A percentile compares a stretch with the other conserved stretches of the same genome.
Evolutionary conservation across 257 asterid genomes (phyloP).

Genomic region (Paulownia fortunei): DNA sequence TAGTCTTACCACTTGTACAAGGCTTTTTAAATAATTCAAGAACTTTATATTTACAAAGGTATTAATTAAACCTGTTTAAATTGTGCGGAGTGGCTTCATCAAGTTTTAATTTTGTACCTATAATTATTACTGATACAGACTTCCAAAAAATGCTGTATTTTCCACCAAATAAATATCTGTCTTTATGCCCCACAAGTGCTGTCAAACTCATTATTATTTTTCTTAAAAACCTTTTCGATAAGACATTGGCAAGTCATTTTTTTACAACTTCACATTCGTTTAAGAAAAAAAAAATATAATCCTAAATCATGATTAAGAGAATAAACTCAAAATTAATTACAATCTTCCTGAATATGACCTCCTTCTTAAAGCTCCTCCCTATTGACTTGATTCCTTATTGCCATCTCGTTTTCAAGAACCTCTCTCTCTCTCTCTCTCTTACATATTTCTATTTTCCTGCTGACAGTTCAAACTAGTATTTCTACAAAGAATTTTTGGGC

Average conservation of each 20-base stretch:
- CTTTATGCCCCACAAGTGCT: conserved; percentile 72
- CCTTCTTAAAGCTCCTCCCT: conserved; percentile 51
- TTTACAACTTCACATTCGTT: conserved; percentile 34
- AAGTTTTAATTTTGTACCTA: conserved; percentile 5
- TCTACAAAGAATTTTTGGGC: conserved; percentile 5
- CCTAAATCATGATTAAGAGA: conserved; percentile 20
- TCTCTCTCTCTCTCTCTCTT: conserved; percentile 25
- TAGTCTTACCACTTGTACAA: background rate
- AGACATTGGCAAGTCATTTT: conserved; percentile 49
- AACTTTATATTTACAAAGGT: background rate
- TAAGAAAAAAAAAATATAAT: background rate
- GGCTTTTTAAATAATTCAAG: too few relatives aligned
- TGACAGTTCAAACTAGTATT: conserved; percentile 25
- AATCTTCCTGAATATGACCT: conserved; percentile 51
- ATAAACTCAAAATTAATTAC: conserved; percentile 28
- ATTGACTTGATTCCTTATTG: conserved; percentile 56
- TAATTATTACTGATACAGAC: conserved; percentile 23
- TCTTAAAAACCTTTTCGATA: conserved; percentile 37
- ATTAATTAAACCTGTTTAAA: background rate
- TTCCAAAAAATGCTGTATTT: conserved; percentile 25
- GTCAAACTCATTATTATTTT: conserved; percentile 70
- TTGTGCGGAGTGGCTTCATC: conserved; percentile 34
- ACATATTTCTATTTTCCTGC: background rate
- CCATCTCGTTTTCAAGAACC: conserved; percentile 47
- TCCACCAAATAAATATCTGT: conserved; percentile 83